Evolutionary conservation across 179 eudicot genomes (phyloP).

Genomic region (Dionaea muscipula): DNA sequence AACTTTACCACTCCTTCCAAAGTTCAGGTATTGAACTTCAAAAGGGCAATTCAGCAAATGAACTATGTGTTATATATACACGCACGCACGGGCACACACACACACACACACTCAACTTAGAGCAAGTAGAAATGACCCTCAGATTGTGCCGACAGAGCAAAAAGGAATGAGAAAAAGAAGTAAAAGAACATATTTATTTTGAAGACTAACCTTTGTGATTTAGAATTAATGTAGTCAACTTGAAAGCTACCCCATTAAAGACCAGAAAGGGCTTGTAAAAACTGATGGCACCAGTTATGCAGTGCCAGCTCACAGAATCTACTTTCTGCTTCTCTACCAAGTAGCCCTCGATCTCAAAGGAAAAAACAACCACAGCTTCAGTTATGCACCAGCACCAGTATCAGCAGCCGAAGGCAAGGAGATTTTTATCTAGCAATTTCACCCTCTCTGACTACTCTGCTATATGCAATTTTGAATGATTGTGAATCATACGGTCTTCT

Average conservation of each 20-base stretch:
- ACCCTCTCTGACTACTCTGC: conserved; percentile 76
- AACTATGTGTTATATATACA: too few species aligned
- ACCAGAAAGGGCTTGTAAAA: not conserved
- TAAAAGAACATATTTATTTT: not conserved
- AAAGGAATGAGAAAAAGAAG: not conserved
- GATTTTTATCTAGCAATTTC: conserved; percentile 45
- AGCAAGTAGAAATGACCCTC: too few species aligned
- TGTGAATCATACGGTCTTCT: conserved; percentile 75
- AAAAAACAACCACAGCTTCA: conserved; percentile 10
- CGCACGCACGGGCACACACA: too few species aligned
- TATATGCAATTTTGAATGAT: conserved; percentile 65
- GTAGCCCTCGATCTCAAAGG: conserved; percentile 12
- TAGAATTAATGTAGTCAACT: not conserved
- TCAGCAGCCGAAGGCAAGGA: conserved; percentile 42
- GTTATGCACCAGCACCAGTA: conserved; percentile 20
- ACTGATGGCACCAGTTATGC: not conserved
- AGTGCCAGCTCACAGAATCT: not conserved
- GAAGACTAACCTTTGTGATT: conserved; percentile 1
- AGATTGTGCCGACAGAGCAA: not conserved
- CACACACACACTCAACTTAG: too few species aligned
- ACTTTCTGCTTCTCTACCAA: conserved; percentile 10
- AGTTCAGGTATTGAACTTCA: too few species aligned
- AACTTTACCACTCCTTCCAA: too few species aligned
- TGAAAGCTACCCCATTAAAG: not conserved
- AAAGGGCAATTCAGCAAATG: too few species aligned